Evolutionary conservation across 805 yeast genomes (phyloP), one percentile per base, ranked within the genome.

Genomic region (Komagataella kurtzmanii): DNA sequence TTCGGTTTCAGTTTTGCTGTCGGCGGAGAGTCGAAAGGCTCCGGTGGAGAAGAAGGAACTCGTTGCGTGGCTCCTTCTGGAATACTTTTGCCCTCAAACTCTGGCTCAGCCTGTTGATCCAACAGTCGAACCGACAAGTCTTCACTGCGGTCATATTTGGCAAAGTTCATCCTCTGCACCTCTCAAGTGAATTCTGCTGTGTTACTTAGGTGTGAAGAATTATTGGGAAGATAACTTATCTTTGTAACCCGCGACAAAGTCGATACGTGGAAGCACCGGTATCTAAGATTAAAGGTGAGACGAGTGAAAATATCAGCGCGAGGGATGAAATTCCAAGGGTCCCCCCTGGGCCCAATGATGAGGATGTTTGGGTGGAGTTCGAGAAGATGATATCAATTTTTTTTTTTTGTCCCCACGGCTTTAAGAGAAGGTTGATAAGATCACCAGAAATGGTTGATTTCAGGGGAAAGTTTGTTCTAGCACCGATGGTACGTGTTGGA

Each of bases 401-500:
- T 45, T 17, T 17, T 17, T 45, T 45, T 2, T 44, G 10, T 44
- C n/a, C n/a, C 46, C 21, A 10, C 17, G 12, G 46, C 14, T 17
- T 17, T 6, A n/a, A 17, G 5, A 17, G 46, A 17, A 17, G n/a
- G 14, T 14, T 17, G 17, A 45, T 12, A 12, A 5, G 10, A 45
- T 45, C 46, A 18, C 21, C 21, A 45, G 19, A 24, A 24, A 80
- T 84, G 87, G 73, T 85, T 3, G 79, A 77, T 40, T 90, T 81
- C 66, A 75, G 77, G 17, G 91, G 95, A 1, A 87, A 86, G 60
- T 66, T 89, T 51, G 95, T 84, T 18, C 75, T 91, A 45, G 98
- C 97, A 0, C 99, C 99, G 0, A 91, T 91, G 99, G 97, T 91
- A 50, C 74, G 99, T 43, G 85, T 91, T 45, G 96, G 98, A 10